Conservation (phyloP, 2,329 filamentous ascomycete species). For the Echinosphaeria canescens region DNA sequence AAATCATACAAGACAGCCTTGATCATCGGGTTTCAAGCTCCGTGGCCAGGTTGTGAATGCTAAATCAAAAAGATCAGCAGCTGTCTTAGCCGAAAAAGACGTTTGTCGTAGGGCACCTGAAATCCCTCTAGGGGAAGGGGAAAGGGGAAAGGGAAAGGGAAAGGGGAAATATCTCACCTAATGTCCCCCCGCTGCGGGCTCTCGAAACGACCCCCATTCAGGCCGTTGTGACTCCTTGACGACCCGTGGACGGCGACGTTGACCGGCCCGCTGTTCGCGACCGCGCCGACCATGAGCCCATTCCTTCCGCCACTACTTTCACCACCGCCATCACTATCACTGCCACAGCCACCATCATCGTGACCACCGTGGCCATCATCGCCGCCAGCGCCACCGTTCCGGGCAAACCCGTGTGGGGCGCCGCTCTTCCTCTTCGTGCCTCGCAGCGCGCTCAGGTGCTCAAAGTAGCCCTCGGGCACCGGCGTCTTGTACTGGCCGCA, state of each 20-base stretch:
- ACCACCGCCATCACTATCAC: no score
- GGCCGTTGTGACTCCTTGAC: constrained; percentile 4
- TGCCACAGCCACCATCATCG: no score
- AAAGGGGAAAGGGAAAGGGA: neutral
- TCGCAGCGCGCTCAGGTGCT: constrained; percentile 50
- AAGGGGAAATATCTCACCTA: constrained; percentile 9
- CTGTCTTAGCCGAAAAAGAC: neutral
- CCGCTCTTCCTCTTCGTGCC: constrained; percentile 40
- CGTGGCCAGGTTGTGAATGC: no score
- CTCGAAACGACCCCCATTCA: no score
- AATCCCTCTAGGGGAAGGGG: no score
- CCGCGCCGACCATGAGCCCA: no score
- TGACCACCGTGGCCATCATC: no score
- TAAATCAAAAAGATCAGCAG: no score
- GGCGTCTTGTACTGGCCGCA: constrained; percentile 71
- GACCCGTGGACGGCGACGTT: constrained; percentile 15
- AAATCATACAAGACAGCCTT: no score
- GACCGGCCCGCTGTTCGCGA: constrained; percentile 24
- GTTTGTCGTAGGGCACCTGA: neutral
- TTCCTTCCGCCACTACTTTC: no score
- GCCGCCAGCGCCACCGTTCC: no score
- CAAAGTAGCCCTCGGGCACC: constrained; percentile 62
- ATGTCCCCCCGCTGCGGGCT: constrained; percentile 12
- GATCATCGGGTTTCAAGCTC: no score
- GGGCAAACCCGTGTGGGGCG: constrained; percentile 1